phyloP scores from a whole-genome alignment of 23 red algal species.

The Gracilaria gracilis region DNA sequence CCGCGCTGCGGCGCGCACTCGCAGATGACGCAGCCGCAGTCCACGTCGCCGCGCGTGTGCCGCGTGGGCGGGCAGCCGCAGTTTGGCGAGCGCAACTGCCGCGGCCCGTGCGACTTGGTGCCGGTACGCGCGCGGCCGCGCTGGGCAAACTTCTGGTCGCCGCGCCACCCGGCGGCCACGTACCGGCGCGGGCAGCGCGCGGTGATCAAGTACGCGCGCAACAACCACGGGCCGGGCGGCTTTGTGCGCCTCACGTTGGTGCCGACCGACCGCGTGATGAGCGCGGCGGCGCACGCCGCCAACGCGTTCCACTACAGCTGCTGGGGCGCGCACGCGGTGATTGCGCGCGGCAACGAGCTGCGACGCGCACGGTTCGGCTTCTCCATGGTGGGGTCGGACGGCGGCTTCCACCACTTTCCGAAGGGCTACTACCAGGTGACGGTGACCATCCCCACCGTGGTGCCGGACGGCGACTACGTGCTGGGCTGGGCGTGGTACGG shows the following conservation, averaged over 20 bases:
- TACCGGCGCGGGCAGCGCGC: conserved; percentile 42
- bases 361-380: conserved; percentile 36
- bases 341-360: neutral
- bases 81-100: conserved; percentile 24
- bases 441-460: conserved; percentile 51
- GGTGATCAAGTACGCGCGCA: conserved; percentile 46
- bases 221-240: conserved; percentile 74
- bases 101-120: conserved; percentile 51
- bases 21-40: conserved; percentile 53
- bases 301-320: conserved; percentile 77
- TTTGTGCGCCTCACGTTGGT: conserved; percentile 71
- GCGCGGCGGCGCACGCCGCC: conserved; percentile 21
- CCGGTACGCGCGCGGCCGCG: conserved; percentile 23
- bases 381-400: conserved; percentile 34
- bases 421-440: conserved; percentile 45
- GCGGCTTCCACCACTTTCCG: neutral
- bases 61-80: conserved; percentile 50
- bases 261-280: neutral
- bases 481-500: conserved; percentile 63
- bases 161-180: conserved; percentile 33
- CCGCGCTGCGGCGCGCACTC: conserved; percentile 13
- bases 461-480: conserved; percentile 68
- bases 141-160: conserved; percentile 36
- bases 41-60: conserved; percentile 29
- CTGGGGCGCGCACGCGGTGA: conserved; percentile 68